Percentiles rank a stretch among this genome's conserved stretches.
Conservation (phyloP, 2,329 filamentous ascomycete species). For the Aureobasidium mangrovei region DNA sequence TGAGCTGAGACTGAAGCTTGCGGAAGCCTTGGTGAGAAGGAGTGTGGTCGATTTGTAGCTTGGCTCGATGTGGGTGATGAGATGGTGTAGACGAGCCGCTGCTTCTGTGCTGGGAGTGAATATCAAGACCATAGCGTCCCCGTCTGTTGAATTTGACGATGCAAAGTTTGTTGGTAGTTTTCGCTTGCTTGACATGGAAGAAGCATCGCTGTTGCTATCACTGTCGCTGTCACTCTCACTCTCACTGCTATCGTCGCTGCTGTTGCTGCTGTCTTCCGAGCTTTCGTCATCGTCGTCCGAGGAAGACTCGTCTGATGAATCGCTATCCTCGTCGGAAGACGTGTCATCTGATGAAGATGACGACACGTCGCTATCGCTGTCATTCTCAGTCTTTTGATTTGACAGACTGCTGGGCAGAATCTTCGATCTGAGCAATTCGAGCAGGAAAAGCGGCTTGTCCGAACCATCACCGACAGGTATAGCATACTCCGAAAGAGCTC, state of each 20-base stretch:
- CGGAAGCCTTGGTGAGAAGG: conserved; percentile 59
- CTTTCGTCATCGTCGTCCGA: conserved; percentile 21
- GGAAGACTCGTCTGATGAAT: conserved; percentile 7
- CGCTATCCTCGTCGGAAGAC: conserved; percentile 11
- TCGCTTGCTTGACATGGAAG: conserved; percentile 13
- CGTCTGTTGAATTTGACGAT: not conserved
- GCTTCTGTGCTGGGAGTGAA: conserved; percentile 89
- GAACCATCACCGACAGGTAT: conserved; percentile 43
- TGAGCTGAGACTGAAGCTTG: conserved; percentile 50
- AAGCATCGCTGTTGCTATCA: not conserved
- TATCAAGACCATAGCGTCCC: conserved; percentile 45
- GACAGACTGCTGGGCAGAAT: conserved; percentile 26
- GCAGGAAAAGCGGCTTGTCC: conserved; percentile 67
- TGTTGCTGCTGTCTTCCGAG: conserved; percentile 7
- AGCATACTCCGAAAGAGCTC: conserved; percentile 37
- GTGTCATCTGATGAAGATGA: conserved; percentile 13
- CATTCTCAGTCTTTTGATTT: not conserved
- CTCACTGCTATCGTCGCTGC: conserved; percentile 20
- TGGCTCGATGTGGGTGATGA: conserved; percentile 44
- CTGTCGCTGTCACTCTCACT: conserved; percentile 4
- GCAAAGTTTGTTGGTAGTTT: not conserved
- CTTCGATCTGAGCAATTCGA: conserved; percentile 59
- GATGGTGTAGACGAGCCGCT: conserved; percentile 74
- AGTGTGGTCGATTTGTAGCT: conserved; percentile 22
- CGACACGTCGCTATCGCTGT: not conserved